Conservation (phyloP, 208 protist species). For the Trypanosoma lewisi region DNA sequence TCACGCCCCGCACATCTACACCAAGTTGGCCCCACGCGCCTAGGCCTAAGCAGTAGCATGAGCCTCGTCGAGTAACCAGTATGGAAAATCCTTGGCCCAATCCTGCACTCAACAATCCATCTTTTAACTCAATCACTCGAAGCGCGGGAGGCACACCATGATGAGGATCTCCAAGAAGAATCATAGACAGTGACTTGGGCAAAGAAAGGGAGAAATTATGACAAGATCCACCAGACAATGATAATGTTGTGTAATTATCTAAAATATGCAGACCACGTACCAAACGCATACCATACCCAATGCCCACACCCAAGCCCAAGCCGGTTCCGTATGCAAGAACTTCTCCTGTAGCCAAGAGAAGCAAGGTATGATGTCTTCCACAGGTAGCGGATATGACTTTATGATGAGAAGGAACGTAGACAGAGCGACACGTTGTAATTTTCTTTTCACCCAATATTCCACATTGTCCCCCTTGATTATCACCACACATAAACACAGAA, state of each 20-base stretch:
- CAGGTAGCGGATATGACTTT: conserved; percentile 57
- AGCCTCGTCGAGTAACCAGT: conserved; percentile 64
- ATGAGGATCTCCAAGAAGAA: conserved; percentile 64
- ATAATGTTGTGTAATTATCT: conserved; percentile 66
- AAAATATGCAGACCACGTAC: conserved; percentile 58
- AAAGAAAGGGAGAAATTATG: conserved; percentile 73
- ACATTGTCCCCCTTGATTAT: conserved; percentile 81
- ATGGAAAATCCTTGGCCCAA: conserved; percentile 77
- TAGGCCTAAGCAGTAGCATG: conserved; percentile 64
- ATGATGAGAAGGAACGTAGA: conserved; percentile 40
- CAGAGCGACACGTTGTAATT: conserved; percentile 34
- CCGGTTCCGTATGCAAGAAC: conserved; percentile 70
- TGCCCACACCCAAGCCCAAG: conserved; percentile 57
- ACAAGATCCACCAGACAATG: conserved; percentile 38
- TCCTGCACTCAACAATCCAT: conserved; percentile 64
- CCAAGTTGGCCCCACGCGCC: conserved; percentile 84
- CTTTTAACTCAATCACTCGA: conserved; percentile 43
- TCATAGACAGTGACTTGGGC: conserved; percentile 55
- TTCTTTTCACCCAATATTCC: conserved; percentile 51
- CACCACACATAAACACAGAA: conserved; percentile 62
- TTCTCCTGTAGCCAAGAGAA: conserved; percentile 65
- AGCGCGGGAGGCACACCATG: conserved; percentile 44
- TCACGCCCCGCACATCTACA: conserved; percentile 39
- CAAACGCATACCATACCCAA: conserved; percentile 64
- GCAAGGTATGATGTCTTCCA: conserved; percentile 68